A percentile compares a stretch with the other conserved stretches of the same genome.
These are phyloP conservation scores for Volvox carteri DNA, from an alignment of 163 green algal species.

Conservation along the genomic window DNA sequence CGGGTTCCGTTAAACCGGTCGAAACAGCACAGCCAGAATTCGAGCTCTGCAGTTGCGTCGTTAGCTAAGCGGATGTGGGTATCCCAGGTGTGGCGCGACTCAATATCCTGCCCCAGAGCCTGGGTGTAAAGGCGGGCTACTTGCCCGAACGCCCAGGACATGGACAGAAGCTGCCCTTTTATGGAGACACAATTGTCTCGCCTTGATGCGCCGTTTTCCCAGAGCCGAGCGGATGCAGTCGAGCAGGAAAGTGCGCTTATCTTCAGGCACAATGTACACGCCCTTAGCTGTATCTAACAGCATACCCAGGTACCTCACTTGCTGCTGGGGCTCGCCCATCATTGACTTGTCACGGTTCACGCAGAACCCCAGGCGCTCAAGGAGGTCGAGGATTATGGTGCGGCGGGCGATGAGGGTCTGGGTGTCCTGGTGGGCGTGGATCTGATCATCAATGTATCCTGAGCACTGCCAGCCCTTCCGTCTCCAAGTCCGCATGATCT, in stretches of 20 bases:
- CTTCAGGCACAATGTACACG: neutral
- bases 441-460: conserved; percentile 26
- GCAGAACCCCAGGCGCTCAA: neutral
- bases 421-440: neutral
- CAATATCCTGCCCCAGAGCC: neutral
- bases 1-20: too few species aligned
- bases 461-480: neutral
- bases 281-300: neutral
- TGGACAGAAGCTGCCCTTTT: neutral
- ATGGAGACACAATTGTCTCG: neutral
- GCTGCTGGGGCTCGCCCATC: neutral
- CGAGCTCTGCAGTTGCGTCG: neutral
- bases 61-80: neutral
- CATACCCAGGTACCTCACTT: conserved; percentile 17
- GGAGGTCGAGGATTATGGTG: neutral
- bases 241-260: neutral
- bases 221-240: neutral
- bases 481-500: conserved; percentile 3
- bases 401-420: neutral
- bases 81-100: neutral
- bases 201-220: neutral
- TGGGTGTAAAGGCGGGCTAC: neutral
- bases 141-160: conserved; percentile 21
- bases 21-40: conserved; percentile 19
- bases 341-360: conserved; percentile 24